phyloP scores from a whole-genome alignment of 208 protist genomes.

The Crithidia expoeki region DNA sequence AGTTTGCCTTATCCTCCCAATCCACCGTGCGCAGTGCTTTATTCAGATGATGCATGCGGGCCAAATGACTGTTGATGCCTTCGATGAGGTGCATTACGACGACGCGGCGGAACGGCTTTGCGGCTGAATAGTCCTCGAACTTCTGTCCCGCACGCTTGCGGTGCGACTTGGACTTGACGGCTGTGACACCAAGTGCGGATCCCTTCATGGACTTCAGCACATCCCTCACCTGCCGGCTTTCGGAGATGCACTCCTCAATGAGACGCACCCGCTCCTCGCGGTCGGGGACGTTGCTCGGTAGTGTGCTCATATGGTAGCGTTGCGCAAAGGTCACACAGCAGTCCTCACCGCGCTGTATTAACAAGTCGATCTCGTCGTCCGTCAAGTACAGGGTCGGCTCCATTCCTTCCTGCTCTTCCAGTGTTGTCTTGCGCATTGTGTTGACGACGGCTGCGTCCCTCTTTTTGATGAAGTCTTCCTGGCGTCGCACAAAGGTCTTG shows the following conservation, averaged over 20 bases:
- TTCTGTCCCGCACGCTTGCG: conserved; percentile 75
- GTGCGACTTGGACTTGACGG: conserved; percentile 83
- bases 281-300: conserved; percentile 79
- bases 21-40: conserved; percentile 70
- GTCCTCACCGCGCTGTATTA: conserved; percentile 65
- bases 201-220: conserved; percentile 88
- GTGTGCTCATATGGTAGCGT: conserved; percentile 64
- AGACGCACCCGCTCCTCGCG: conserved; percentile 65
- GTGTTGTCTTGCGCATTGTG: conserved; percentile 57
- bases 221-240: conserved; percentile 81
- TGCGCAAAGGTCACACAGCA: conserved; percentile 64
- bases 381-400: conserved; percentile 81
- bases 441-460: conserved; percentile 49
- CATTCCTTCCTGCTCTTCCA: conserved; percentile 82
- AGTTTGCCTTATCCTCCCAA: conserved; percentile 78
- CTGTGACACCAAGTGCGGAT: conserved; percentile 54
- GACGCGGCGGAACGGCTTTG: conserved; percentile 86
- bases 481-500: conserved; percentile 81
- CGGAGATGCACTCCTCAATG: conserved; percentile 79
- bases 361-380: conserved; percentile 71
- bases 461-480: conserved; percentile 88
- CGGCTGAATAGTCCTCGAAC: conserved; percentile 86
- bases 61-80: conserved; percentile 55
- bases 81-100: conserved; percentile 66
- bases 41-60: conserved; percentile 71